Conservation (phyloP, 768 basidiomycete species). For the Pleurotus cornucopiae region DNA sequence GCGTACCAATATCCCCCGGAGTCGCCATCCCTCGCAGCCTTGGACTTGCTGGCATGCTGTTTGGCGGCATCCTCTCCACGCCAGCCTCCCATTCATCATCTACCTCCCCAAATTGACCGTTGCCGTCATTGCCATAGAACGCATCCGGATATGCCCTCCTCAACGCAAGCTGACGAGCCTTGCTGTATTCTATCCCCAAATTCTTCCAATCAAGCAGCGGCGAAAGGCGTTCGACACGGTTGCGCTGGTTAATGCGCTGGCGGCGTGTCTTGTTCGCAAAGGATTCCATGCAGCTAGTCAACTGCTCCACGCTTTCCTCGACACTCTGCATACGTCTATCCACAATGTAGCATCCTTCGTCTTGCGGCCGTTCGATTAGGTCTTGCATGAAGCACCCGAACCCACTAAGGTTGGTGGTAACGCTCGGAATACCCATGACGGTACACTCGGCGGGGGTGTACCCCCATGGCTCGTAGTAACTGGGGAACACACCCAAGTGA, state of each 20-base stretch:
- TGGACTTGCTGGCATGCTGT: constrained; percentile 86
- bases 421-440: constrained; percentile 98
- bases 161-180: constrained; percentile 88
- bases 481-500: constrained; percentile 97
- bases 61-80: constrained; percentile 63
- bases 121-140: constrained; percentile 62
- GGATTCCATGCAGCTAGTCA: constrained; percentile 68
- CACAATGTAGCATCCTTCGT: constrained; percentile 96
- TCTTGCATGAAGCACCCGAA: constrained; percentile 99
- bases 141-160: constrained; percentile 94
- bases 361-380: constrained; percentile 88
- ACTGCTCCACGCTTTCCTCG: constrained; percentile 86
- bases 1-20: constrained; percentile 88
- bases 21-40: constrained; percentile 83
- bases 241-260: constrained; percentile 97
- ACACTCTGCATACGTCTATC: constrained; percentile 87
- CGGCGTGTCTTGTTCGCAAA: constrained; percentile 86
- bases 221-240: constrained; percentile 90
- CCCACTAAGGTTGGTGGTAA: constrained; percentile 97
- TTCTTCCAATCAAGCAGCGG: constrained; percentile 99
- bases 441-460: constrained; percentile 99
- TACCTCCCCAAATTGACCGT: constrained; percentile 34
- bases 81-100: constrained; percentile 51
- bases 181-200: constrained; percentile 94
- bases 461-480: constrained; percentile 95